Base-by-base conservation (phyloP, 441 rosid species). In the Populus hybrid region DNA sequence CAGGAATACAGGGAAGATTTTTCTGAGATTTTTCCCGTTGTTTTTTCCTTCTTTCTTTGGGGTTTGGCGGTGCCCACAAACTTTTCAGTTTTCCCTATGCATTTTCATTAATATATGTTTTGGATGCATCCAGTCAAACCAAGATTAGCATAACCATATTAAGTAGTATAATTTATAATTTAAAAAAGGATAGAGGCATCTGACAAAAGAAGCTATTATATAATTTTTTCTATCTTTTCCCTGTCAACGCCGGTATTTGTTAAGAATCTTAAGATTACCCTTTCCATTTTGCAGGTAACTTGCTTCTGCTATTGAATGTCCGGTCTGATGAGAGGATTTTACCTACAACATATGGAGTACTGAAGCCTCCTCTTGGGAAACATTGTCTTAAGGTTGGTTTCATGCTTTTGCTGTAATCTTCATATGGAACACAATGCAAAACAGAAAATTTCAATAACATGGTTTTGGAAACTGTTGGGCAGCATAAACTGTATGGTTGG, bases 321-420 rank as follows among this genome's bases (percentile, higher is more conserved):
- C 83, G 87, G 31, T 87, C 93, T 77, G 98, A 93, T 87, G 96
- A 90, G 76, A 94, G 89, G 77, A 40, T 90, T 67, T 88, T 97
- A 83, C 97, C 94, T 14, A 97, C 99, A 20, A 89, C 99, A 16
- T 97, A 88, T 79, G 98, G 98, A 64, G 92, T 90, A 78, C 81
- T 97, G 82, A 91, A 86, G 85, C 99, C 99, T 56, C 99, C 99
- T 77, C 93, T 97, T 40, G 99, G 99, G 79, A 94, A 94, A 86
- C 97, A 94, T 84, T 97, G 99, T 20, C 87, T 97, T 56, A 97
- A 94, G 99, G 99, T 97, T 28, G 73, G 82, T 70, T 82, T 80
- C 56, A 29, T 84, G 72, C 40, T 81, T 70, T 81, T 36, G 24
- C 10, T 64, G 40, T 80, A 21, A 23, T 14, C 83, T 73, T 79